Evolutionary conservation across 345 rosid genomes (phyloP), one percentile per base, ranked within the genome.

Genomic region (Acer campestre): DNA sequence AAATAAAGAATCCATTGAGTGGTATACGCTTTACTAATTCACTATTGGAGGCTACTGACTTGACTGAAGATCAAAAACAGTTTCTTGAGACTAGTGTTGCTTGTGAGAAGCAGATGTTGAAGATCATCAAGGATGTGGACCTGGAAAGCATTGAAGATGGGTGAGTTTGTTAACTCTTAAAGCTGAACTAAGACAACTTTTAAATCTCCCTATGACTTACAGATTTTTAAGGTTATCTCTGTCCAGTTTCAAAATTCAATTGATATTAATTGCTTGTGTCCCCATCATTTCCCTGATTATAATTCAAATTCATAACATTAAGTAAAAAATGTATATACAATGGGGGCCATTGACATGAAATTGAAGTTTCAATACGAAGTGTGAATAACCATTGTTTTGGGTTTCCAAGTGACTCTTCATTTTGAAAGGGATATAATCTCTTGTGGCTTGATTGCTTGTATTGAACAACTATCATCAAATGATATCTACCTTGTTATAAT

Each of bases 51-150:
- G 88, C 88, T 67, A 90, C 93, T 0, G 85, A 82, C 65, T 83
- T 95, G 76, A 85, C 87, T 16, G 94, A 93, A 83, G 97, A 92
- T 76, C 98, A 95, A 75, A 93, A 93, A 80, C 96, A 95, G 85
- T 85, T 89, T 84, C 88, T 92, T 76, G 97, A 96, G 80, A 92
- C 94, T 0, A 90, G 91, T 79, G 84, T 90, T 80, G 90, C 97
- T 78, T 95, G 96, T 73, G 98, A 93, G 87, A 93, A 84, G 86
- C 99, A 95, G 84, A 90, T 95, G 80, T 77, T 83, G 59, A 92
- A 83, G 86, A 87, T 93, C 71, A 82, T 92, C 65, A 84, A 70
- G 74, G 90, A 93, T 74, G 86, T 88, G 76, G 89, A 95, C 87
- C 78, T 86, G 53, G 93, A 89, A 81, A 83, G 74, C 84, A 91